Percentiles rank a stretch among this genome's conserved stretches.
Evolutionary conservation across 768 basidiomycete genomes (phyloP).

Genomic region (Suillus subalutaceus): DNA sequence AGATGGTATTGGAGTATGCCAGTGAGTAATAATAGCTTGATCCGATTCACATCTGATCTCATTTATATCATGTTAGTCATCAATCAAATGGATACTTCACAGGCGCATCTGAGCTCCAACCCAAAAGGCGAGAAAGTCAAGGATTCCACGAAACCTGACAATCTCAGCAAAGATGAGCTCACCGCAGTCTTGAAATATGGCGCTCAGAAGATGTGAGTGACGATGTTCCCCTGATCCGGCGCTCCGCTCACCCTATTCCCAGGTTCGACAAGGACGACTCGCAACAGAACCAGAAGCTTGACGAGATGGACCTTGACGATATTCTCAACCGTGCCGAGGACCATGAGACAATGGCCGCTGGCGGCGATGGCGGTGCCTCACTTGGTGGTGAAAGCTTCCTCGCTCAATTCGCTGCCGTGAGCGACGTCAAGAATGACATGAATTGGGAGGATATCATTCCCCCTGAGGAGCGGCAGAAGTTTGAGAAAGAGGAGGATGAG

Average conservation of each 20-base stretch:
- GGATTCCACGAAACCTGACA: slow-evolving; percentile 75
- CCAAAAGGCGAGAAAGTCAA: slow-evolving; percentile 70
- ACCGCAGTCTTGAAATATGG: slow-evolving; percentile 98
- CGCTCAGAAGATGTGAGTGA: slow-evolving; percentile 89
- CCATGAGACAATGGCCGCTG: slow-evolving; percentile 89
- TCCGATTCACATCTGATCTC: slow-evolving; percentile 6
- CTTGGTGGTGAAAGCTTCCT: slow-evolving; percentile 98
- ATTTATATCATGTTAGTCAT: slow-evolving; percentile 66
- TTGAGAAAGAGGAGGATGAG: slow-evolving; percentile 80
- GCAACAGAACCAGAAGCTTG: slow-evolving; percentile 92
- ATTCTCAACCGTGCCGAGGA: slow-evolving; percentile 96
- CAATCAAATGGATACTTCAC: slow-evolving; percentile 99
- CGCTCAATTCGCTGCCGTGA: slow-evolving; percentile 91
- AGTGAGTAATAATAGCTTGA: slow-evolving; percentile 61
- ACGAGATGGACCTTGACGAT: slow-evolving; percentile 99
- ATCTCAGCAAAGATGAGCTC: slow-evolving; percentile 94
- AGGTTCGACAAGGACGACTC: slow-evolving; percentile 98
- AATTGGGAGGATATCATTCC: slow-evolving; percentile 99
- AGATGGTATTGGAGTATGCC: slow-evolving; percentile 99
- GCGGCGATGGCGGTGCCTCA: slow-evolving; percentile 78
- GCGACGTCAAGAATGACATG: slow-evolving; percentile 98
- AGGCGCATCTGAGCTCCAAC: slow-evolving; percentile 91
- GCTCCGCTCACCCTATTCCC: slow-evolving; percentile 18
- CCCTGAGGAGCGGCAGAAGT: slow-evolving; percentile 82
- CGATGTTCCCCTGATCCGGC: slow-evolving; percentile 11